A percentile compares a stretch with the other conserved stretches of the same genome.
These are phyloP conservation scores for Annulohypoxylon nitens DNA, from an alignment of 495 filamentous ascomycete genomes.

Conservation along the genomic window DNA sequence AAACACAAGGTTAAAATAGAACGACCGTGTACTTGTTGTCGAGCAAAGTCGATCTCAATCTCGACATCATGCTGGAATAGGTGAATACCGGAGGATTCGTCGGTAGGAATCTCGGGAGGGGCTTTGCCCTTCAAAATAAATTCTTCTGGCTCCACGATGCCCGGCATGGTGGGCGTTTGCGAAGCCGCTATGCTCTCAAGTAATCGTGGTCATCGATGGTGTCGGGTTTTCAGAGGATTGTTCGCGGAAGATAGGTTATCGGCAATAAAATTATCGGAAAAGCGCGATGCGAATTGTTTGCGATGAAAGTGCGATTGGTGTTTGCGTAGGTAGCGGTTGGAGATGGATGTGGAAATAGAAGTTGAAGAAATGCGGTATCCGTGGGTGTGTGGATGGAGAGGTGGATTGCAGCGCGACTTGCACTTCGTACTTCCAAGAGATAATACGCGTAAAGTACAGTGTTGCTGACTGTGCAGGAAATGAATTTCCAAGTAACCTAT, in stretches of 20 bases:
- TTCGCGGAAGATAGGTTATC: constrained; percentile 1
- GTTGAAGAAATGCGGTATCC: background rate
- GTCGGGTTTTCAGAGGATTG: background rate
- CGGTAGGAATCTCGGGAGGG: constrained; percentile 49
- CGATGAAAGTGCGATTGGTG: background rate
- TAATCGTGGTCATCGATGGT: constrained; percentile 41
- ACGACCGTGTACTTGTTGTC: constrained; percentile 79
- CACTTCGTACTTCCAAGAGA: background rate
- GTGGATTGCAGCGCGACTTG: background rate
- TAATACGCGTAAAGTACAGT: background rate
- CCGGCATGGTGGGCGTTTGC: constrained; percentile 49
- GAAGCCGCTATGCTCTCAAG: constrained; percentile 36
- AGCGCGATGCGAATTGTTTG: constrained; percentile 5
- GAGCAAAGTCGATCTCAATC: constrained; percentile 86
- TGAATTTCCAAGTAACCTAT: background rate
- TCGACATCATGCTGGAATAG: constrained; percentile 87
- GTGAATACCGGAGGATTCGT: constrained; percentile 62
- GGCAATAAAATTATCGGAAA: background rate
- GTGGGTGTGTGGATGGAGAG: background rate
- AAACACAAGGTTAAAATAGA: constrained; percentile 85
- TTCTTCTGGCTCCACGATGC: constrained; percentile 48
- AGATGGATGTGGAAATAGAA: background rate
- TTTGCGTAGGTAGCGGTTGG: background rate
- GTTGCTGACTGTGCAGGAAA: background rate
- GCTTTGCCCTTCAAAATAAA: constrained; percentile 37